These are phyloP conservation scores for Cladosporium cucumerinum DNA, from an alignment of 2,329 filamentous ascomycete genomes.

Conservation along the genomic window DNA sequence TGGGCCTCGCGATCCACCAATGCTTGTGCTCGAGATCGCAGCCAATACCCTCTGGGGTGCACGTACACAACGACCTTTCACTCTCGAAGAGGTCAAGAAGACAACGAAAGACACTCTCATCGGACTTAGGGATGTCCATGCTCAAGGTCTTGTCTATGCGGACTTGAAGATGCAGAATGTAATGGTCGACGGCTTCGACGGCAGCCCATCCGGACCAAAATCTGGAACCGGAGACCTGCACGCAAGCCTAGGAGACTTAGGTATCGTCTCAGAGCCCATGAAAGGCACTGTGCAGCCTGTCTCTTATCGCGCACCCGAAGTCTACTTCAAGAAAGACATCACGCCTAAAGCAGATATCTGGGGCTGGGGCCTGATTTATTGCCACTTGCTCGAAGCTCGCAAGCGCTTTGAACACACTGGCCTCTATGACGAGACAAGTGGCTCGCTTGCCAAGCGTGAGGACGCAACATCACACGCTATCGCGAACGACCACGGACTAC, in stretches of 20 bases:
- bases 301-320: slow-evolving; percentile 30
- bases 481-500: slow-evolving; percentile 29
- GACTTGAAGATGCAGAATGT: slow-evolving; percentile 33
- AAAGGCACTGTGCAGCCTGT: slow-evolving; percentile 29
- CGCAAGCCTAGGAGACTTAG: slow-evolving; percentile 30
- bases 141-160: slow-evolving; percentile 28
- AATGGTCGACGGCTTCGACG: slow-evolving; percentile 29
- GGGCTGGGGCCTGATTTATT: slow-evolving; percentile 30
- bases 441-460: slow-evolving; percentile 21
- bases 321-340: slow-evolving; percentile 30
- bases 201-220: not conserved
- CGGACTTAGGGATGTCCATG: slow-evolving; percentile 27
- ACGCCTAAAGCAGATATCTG: slow-evolving; percentile 29
- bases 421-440: slow-evolving; percentile 26
- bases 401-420: slow-evolving; percentile 25
- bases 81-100: slow-evolving; percentile 25
- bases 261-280: slow-evolving; percentile 28
- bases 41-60: slow-evolving; percentile 29
- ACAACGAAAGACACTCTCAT: slow-evolving; percentile 25
- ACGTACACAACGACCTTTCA: slow-evolving; percentile 27
- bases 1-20: slow-evolving; percentile 20
- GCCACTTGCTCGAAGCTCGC: slow-evolving; percentile 31
- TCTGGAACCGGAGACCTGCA: slow-evolving; percentile 19
- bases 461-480: slow-evolving; percentile 23
- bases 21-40: slow-evolving; percentile 29